Evolutionary conservation across 2,329 filamentous ascomycete species (phyloP).

Genomic region (Clarireedia monteithiana): DNA sequence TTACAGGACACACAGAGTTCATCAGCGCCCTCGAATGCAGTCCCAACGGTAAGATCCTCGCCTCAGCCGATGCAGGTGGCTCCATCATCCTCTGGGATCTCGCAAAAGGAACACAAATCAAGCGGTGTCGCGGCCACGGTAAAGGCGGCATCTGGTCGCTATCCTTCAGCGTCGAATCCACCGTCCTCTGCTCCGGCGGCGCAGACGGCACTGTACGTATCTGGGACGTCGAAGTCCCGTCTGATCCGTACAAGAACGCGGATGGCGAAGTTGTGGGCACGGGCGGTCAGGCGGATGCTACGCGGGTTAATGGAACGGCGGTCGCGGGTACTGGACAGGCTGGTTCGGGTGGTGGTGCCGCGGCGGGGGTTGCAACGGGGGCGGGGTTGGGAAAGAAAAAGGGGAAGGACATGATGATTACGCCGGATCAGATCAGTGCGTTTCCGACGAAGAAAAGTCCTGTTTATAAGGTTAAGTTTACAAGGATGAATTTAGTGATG

Average conservation of each 20-base stretch:
- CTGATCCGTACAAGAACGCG: conserved; percentile 54
- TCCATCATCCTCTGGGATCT: conserved; percentile 95
- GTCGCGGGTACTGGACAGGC: neutral
- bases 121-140: conserved; percentile 87
- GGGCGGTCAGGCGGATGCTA: conserved; percentile 42
- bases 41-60: conserved; percentile 82
- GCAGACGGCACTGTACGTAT: conserved; percentile 88
- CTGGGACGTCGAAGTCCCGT: conserved; percentile 78
- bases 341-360: too few species aligned
- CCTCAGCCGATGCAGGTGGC: conserved; percentile 79
- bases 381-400: conserved; percentile 55
- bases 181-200: conserved; percentile 80
- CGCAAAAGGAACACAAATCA: conserved; percentile 74
- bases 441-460: conserved; percentile 96
- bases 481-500: conserved; percentile 87
- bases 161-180: conserved; percentile 89
- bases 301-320: conserved; percentile 34
- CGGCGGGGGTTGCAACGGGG: too few species aligned
- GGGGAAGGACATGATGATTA: conserved; percentile 82
- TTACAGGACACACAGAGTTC: conserved; percentile 83
- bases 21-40: conserved; percentile 80
- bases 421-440: conserved; percentile 86
- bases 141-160: conserved; percentile 92
- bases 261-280: conserved; percentile 31
- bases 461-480: conserved; percentile 88